These are phyloP conservation scores for Fibroporia radiculosa DNA, from an alignment of 768 basidiomycete species.

Conservation along the genomic window DNA sequence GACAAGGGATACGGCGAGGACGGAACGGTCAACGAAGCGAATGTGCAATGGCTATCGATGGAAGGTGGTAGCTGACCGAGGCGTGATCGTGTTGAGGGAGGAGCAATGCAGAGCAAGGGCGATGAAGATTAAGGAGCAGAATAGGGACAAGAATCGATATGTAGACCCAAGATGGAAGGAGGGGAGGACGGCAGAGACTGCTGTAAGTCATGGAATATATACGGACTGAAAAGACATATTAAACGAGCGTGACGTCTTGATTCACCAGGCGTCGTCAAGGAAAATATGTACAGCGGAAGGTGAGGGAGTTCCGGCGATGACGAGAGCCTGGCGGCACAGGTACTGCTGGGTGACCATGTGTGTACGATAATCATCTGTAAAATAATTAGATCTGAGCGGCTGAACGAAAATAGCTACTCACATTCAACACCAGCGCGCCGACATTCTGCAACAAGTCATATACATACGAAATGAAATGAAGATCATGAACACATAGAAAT, in stretches of 20 bases:
- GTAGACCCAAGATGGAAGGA: neutral
- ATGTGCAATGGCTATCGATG: neutral
- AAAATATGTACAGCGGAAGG: slow-evolving; percentile 1
- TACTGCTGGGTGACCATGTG: slow-evolving; percentile 1
- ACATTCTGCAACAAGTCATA: slow-evolving; percentile 5
- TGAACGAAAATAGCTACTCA: slow-evolving; percentile 3
- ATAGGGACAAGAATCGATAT: neutral
- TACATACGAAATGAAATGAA: slow-evolving; percentile 1
- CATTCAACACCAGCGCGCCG: slow-evolving; percentile 16
- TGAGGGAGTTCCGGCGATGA: neutral
- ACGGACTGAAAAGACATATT: neutral
- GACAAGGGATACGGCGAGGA: neutral
- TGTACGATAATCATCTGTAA: slow-evolving; percentile 2
- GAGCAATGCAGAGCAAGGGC: slow-evolving; percentile 1
- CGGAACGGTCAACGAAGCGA: too few relatives aligned
- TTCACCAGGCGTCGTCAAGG: slow-evolving; percentile 1
- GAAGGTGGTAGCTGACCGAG: neutral
- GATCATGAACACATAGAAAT: too few relatives aligned
- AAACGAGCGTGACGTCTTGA: slow-evolving; percentile 1
- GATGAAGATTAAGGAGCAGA: neutral
- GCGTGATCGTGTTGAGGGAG: neutral
- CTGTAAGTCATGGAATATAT: slow-evolving; percentile 3
- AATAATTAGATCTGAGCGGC: neutral
- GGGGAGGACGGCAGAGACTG: neutral
- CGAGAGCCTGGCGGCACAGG: neutral